Evolutionary conservation across 768 basidiomycete genomes (phyloP).

Genomic region (Hysterangium stoloniferum): DNA sequence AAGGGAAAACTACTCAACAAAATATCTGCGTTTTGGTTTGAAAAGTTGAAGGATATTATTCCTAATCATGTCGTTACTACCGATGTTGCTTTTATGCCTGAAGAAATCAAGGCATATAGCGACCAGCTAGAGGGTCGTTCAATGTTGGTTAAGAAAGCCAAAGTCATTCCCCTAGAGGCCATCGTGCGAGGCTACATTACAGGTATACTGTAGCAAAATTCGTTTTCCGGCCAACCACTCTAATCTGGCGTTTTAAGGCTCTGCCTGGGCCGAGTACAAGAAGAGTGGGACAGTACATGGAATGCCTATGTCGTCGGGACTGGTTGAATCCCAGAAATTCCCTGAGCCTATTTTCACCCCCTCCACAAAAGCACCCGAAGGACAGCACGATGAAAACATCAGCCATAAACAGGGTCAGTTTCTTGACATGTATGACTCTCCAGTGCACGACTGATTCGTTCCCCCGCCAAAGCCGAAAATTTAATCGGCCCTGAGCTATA

Average conservation of each 20-base stretch:
- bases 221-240: not conserved
- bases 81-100: conserved; percentile 68
- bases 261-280: conserved; percentile 93
- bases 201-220: conserved; percentile 40
- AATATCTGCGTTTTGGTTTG: conserved; percentile 94
- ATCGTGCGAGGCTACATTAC: conserved; percentile 96
- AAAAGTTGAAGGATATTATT: conserved; percentile 67
- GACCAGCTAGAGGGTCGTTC: conserved; percentile 74
- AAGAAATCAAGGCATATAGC: conserved; percentile 63
- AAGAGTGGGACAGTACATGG: conserved; percentile 83
- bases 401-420: conserved; percentile 65
- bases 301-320: conserved; percentile 61
- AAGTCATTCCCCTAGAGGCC: conserved; percentile 86
- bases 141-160: conserved; percentile 88
- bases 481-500: conserved; percentile 64
- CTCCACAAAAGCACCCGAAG: conserved; percentile 93
- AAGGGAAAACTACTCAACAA: conserved; percentile 88
- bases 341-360: conserved; percentile 87
- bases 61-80: conserved; percentile 87
- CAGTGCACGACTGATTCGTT: not conserved
- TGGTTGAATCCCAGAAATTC: conserved; percentile 82
- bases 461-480: conserved; percentile 39
- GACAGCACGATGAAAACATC: conserved; percentile 94
- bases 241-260: conserved; percentile 47
- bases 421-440: not conserved